Evolutionary conservation across 768 basidiomycete species (phyloP).

Genomic region (Tricholoma furcatifolium): DNA sequence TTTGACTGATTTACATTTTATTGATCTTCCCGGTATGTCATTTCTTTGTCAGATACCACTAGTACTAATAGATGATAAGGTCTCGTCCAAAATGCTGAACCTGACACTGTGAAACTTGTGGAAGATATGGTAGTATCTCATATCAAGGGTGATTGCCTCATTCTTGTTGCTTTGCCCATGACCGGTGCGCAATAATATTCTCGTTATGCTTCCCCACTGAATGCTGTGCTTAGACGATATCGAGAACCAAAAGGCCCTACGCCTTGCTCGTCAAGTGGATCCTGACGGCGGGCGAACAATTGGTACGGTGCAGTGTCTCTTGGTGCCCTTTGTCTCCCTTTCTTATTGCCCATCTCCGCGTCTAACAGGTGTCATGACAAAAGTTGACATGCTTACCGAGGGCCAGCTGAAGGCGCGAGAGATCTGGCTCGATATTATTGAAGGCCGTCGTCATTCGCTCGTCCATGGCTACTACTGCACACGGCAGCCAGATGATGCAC

Average conservation of each 20-base stretch:
- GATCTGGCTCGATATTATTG: conserved; percentile 42
- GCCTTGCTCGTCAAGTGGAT: conserved; percentile 46
- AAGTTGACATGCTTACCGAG: conserved; percentile 46
- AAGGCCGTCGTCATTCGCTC: conserved; percentile 37
- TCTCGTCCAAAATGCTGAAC: conserved; percentile 48
- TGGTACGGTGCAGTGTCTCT: conserved; percentile 29
- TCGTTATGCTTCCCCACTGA: background rate
- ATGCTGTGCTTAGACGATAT: conserved; percentile 44
- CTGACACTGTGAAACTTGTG: conserved; percentile 41
- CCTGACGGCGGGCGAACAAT: conserved; percentile 49
- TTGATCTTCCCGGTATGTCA: conserved; percentile 37
- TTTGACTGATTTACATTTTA: conserved; percentile 36
- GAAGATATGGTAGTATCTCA: conserved; percentile 48
- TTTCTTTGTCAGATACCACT: background rate
- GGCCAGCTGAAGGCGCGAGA: conserved; percentile 33
- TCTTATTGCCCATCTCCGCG: background rate
- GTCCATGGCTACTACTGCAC: conserved; percentile 43
- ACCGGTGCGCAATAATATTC: conserved; percentile 33
- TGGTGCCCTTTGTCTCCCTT: background rate
- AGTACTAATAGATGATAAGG: conserved; percentile 26
- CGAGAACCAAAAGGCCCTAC: conserved; percentile 55
- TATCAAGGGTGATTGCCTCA: conserved; percentile 51
- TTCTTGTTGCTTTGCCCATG: conserved; percentile 54
- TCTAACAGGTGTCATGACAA: conserved; percentile 50
- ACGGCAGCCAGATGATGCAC: conserved; percentile 37